A percentile compares a stretch with the other conserved stretches of the same genome.
phyloP scores from a whole-genome alignment of 345 rosid genomes.

The Corchorus olitorius region DNA sequence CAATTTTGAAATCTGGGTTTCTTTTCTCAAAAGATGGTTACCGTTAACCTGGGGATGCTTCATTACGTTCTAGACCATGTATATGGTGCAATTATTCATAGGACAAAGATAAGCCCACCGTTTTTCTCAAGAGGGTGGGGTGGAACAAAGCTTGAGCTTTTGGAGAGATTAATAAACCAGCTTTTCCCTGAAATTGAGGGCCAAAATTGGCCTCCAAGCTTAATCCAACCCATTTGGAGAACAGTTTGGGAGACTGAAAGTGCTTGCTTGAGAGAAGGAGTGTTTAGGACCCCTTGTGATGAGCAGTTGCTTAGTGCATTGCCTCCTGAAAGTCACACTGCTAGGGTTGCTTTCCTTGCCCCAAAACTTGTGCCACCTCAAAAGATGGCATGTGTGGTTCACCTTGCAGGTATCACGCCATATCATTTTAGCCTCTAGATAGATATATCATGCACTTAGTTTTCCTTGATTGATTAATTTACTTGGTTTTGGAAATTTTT shows the following conservation, averaged over 20 bases:
- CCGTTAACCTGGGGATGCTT: constrained; percentile 82
- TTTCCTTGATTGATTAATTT: not conserved
- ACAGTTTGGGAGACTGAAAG: constrained; percentile 86
- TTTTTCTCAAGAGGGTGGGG: constrained; percentile 98
- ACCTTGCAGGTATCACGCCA: constrained; percentile 78
- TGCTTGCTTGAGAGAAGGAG: constrained; percentile 83
- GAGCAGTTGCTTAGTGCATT: constrained; percentile 75
- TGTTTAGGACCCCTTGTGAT: constrained; percentile 80
- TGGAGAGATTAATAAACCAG: constrained; percentile 74
- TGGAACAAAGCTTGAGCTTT: constrained; percentile 77
- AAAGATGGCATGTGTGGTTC: constrained; percentile 95
- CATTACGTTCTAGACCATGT: constrained; percentile 89
- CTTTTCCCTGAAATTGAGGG: constrained; percentile 72
- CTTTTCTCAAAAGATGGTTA: constrained; percentile 44
- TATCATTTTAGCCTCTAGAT: not conserved
- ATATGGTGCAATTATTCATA: constrained; percentile 92
- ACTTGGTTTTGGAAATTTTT: not conserved
- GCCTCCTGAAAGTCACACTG: constrained; percentile 86
- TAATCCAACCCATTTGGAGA: constrained; percentile 77
- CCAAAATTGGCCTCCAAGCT: constrained; percentile 72
- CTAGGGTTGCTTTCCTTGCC: constrained; percentile 85
- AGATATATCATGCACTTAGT: not conserved
- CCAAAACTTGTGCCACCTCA: constrained; percentile 77
- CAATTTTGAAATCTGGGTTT: constrained; percentile 9
- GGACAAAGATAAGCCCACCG: constrained; percentile 74